Conservation (phyloP, 768 basidiomycete genomes). For the Termitomyces sp. region DNA sequence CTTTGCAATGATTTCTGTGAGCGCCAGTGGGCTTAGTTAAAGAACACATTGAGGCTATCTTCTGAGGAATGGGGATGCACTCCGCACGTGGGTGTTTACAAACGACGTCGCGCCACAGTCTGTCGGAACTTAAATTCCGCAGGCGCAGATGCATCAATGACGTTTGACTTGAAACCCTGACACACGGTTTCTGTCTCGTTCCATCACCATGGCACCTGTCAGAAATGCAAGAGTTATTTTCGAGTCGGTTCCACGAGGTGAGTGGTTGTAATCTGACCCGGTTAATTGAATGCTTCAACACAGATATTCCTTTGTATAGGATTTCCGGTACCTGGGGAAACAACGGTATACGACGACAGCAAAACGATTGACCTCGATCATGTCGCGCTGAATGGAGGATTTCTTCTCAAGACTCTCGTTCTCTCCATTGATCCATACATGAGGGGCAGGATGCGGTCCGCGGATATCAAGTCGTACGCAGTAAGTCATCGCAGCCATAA, state of each 20-base stretch:
- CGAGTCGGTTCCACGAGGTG: background rate
- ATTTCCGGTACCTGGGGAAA: slow-evolving; percentile 26
- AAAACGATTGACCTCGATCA: slow-evolving; percentile 41
- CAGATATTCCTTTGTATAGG: background rate
- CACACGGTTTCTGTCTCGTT: background rate
- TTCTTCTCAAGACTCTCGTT: slow-evolving; percentile 40
- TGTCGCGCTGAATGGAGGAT: slow-evolving; percentile 13
- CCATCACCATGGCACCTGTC: background rate
- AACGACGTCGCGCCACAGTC: background rate
- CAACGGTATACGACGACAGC: slow-evolving; percentile 32
- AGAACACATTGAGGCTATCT: no score
- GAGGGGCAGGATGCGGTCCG: slow-evolving; percentile 31
- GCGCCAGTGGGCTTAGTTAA: no score
- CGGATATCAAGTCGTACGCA: slow-evolving; percentile 15
- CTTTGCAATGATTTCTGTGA: no score
- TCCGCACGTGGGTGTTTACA: no score
- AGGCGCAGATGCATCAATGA: no score
- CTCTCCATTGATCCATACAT: slow-evolving; percentile 45
- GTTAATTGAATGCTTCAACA: background rate
- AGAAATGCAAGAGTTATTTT: slow-evolving; percentile 1
- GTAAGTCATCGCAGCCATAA: background rate
- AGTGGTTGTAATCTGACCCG: background rate
- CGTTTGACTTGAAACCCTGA: background rate
- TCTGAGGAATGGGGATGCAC: no score
- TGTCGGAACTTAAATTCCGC: no score